phyloP scores from a whole-genome alignment of 2,329 filamentous ascomycete genomes.

The Truncatella angustata region DNA sequence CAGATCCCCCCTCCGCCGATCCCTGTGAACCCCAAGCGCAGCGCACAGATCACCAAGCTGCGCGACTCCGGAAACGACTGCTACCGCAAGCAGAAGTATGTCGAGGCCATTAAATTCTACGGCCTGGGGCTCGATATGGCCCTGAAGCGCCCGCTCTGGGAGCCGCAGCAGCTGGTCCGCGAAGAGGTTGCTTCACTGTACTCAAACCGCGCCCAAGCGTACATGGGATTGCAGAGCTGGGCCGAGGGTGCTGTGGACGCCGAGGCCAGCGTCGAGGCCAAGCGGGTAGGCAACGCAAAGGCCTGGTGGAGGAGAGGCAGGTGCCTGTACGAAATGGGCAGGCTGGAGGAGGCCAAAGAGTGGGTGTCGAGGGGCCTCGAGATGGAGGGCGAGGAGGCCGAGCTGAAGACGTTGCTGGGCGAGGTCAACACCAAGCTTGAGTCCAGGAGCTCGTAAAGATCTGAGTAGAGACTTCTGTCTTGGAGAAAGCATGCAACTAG shows the following conservation, averaged over 20 bases:
- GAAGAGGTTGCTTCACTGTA: slow-evolving; percentile 82
- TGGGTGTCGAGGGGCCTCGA: slow-evolving; percentile 79
- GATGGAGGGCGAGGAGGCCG: slow-evolving; percentile 71
- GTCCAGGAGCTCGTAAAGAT: slow-evolving; percentile 32
- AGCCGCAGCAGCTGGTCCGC: slow-evolving; percentile 76
- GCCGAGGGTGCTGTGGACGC: slow-evolving; percentile 85
- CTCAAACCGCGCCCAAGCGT: slow-evolving; percentile 84
- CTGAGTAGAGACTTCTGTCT: slow-evolving; percentile 11
- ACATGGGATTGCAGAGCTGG: slow-evolving; percentile 82
- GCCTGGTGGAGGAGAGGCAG: slow-evolving; percentile 88
- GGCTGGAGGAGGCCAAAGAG: slow-evolving; percentile 75
- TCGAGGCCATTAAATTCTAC: slow-evolving; percentile 79
- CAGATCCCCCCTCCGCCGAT: slow-evolving; percentile 79
- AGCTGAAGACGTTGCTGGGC: slow-evolving; percentile 62
- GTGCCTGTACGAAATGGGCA: slow-evolving; percentile 87
- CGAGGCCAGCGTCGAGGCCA: slow-evolving; percentile 83
- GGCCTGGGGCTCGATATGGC: slow-evolving; percentile 89
- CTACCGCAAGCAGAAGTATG: slow-evolving; percentile 74
- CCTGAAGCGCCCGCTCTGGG: slow-evolving; percentile 77
- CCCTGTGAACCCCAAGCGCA: slow-evolving; percentile 90
- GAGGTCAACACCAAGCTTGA: slow-evolving; percentile 54
- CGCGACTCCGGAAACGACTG: slow-evolving; percentile 82
- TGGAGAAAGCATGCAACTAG: too few species aligned
- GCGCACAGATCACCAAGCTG: slow-evolving; percentile 83
- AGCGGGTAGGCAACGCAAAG: slow-evolving; percentile 85